Evolutionary conservation across 305 asterid genomes (phyloP).

Genomic region (Lippia alba): DNA sequence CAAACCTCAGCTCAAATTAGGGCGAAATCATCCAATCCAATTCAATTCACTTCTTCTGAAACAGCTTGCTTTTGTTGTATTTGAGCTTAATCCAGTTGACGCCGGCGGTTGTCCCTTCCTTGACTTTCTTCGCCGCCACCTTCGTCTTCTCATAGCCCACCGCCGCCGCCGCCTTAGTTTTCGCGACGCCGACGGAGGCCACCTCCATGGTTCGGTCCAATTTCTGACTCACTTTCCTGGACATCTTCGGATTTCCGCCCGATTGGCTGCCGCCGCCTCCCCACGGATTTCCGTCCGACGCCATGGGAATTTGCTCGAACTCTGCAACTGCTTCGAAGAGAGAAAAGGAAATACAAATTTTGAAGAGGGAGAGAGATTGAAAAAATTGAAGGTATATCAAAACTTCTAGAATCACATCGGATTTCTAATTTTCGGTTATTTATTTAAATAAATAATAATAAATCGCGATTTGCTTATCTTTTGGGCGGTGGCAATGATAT

Average conservation of each 20-base stretch:
- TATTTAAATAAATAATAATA: not conserved
- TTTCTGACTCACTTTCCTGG: slow-evolving; percentile 51
- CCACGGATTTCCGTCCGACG: slow-evolving; percentile 29
- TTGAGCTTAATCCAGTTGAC: slow-evolving; percentile 78
- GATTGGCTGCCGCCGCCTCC: slow-evolving; percentile 10
- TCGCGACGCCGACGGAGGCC: slow-evolving; percentile 51
- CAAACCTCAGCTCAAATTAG: slow-evolving; percentile 1
- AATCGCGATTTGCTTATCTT: not conserved
- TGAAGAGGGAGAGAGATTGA: no score
- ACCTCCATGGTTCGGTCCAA: slow-evolving; percentile 49
- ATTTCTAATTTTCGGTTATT: not conserved
- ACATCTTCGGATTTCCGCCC: slow-evolving; percentile 43
- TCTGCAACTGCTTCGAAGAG: not conserved
- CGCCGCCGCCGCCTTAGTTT: slow-evolving; percentile 55
- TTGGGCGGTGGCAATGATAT: not conserved
- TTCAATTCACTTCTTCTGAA: slow-evolving; percentile 42
- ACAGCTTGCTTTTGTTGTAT: slow-evolving; percentile 49
- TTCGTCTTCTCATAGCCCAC: slow-evolving; percentile 49
- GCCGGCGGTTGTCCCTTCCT: slow-evolving; percentile 60
- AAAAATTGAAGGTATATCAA: no score
- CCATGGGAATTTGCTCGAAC: slow-evolving; percentile 18
- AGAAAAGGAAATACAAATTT: not conserved
- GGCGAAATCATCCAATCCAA: not conserved
- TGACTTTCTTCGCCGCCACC: slow-evolving; percentile 51
- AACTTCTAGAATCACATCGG: no score